Percentiles rank a stretch among this genome's conserved stretches.
phyloP scores from a whole-genome alignment of 2,329 filamentous ascomycete genomes.

The Fusarium sp. region DNA sequence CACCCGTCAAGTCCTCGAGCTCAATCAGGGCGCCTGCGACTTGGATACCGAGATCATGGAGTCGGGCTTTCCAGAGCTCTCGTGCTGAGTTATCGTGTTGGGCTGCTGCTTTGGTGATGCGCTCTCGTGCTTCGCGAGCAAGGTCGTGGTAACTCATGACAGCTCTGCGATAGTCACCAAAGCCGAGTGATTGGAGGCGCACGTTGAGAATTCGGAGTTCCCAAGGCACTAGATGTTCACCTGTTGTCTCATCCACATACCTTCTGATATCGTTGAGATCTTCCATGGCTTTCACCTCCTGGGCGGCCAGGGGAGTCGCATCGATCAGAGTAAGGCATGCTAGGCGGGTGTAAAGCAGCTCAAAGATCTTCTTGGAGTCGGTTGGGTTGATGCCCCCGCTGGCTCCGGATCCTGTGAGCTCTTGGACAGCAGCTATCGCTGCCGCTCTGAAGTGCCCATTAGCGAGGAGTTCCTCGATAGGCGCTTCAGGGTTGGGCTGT shows the following conservation, averaged over 20 bases:
- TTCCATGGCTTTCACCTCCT: slow-evolving; percentile 72
- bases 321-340: slow-evolving; percentile 85
- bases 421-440: slow-evolving; percentile 73
- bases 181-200: slow-evolving; percentile 85
- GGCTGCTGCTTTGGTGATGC: slow-evolving; percentile 61
- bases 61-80: slow-evolving; percentile 75
- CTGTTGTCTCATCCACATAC: slow-evolving; percentile 66
- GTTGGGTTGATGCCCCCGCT: slow-evolving; percentile 60
- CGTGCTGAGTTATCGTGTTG: slow-evolving; percentile 64
- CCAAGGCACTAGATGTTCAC: slow-evolving; percentile 83
- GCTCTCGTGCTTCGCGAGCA: slow-evolving; percentile 77
- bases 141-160: slow-evolving; percentile 94
- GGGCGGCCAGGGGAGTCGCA: slow-evolving; percentile 74
- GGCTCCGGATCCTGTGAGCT: slow-evolving; percentile 64
- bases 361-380: slow-evolving; percentile 76
- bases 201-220: slow-evolving; percentile 84
- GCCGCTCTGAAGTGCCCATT: slow-evolving; percentile 84
- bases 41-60: slow-evolving; percentile 79
- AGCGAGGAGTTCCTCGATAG: slow-evolving; percentile 75
- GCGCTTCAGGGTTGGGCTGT: slow-evolving; percentile 70
- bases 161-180: slow-evolving; percentile 83
- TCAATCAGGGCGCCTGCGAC: slow-evolving; percentile 77
- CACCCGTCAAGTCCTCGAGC: slow-evolving; percentile 88
- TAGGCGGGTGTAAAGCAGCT: slow-evolving; percentile 82
- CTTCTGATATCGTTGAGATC: slow-evolving; percentile 67